Percentiles rank a stretch among this genome's conserved stretches.
phyloP scores from a whole-genome alignment of 148 eudicot species.

The Persicaria tinctoria region DNA sequence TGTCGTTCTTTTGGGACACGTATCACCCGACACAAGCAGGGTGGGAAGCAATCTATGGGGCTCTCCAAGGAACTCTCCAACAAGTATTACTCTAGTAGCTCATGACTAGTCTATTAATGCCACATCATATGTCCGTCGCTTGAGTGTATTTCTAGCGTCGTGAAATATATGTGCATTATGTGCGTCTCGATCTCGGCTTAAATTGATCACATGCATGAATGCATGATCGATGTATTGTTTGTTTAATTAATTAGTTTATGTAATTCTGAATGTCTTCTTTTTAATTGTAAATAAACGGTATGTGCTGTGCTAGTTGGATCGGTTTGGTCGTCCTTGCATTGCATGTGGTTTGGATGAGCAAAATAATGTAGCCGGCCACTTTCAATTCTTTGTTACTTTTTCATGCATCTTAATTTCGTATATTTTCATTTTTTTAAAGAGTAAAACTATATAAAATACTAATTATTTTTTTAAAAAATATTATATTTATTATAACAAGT shows the following conservation, averaged over 20 bases:
- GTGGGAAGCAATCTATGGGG: conserved; percentile 47
- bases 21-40: conserved; percentile 82
- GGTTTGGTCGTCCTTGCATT: background rate
- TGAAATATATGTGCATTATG: too few species aligned
- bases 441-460: too few species aligned
- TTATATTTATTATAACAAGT: too few species aligned
- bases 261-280: too few species aligned
- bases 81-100: background rate
- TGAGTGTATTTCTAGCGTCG: background rate
- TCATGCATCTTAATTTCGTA: too few species aligned
- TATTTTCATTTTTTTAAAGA: too few species aligned
- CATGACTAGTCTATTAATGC: background rate
- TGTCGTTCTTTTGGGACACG: conserved; percentile 69
- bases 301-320: background rate
- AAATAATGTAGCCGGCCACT: background rate
- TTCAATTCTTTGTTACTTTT: too few species aligned
- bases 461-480: too few species aligned
- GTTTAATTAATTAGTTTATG: background rate
- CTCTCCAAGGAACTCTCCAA: conserved; percentile 33
- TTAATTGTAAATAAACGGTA: background rate
- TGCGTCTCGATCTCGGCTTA: too few species aligned
- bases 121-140: background rate
- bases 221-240: background rate
- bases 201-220: too few species aligned
- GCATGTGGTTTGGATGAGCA: background rate